phyloP scores from a whole-genome alignment of 2,329 filamentous ascomycete species.

The Ascomycota sp. region DNA sequence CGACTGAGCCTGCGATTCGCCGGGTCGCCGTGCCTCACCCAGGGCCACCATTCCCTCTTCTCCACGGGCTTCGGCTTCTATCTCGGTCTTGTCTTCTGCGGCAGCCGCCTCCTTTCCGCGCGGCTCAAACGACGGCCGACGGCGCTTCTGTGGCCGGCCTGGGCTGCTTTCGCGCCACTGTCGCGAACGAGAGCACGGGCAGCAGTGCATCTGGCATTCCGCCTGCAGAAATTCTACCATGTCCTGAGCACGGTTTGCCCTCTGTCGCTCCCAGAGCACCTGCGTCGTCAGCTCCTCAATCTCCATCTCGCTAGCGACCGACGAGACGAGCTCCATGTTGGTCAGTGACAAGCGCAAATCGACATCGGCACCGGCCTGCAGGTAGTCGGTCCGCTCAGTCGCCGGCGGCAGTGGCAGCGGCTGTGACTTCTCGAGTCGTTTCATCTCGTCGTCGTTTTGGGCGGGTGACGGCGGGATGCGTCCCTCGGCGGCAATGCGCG shows the following conservation, averaged over 20 bases:
- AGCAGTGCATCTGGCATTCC: slow-evolving; percentile 50
- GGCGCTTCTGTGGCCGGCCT: slow-evolving; percentile 5
- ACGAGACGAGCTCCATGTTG: slow-evolving; percentile 30
- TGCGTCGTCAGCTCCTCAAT: slow-evolving; percentile 33
- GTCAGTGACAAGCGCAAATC: slow-evolving; percentile 25
- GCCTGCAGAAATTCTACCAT: slow-evolving; percentile 57
- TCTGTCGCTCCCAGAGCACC: slow-evolving; percentile 37
- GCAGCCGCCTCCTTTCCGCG: neutral
- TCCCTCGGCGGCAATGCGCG: slow-evolving; percentile 52
- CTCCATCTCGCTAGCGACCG: slow-evolving; percentile 33
- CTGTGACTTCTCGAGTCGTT: slow-evolving; percentile 32
- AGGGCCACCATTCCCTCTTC: slow-evolving; percentile 1
- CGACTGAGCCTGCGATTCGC: too few relatives aligned
- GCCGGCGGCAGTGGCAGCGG: slow-evolving; percentile 12
- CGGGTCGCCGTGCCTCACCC: neutral
- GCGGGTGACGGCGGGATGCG: slow-evolving; percentile 40
- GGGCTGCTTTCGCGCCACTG: slow-evolving; percentile 3
- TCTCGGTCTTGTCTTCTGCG: neutral
- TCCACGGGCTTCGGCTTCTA: neutral
- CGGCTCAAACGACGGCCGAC: slow-evolving; percentile 4
- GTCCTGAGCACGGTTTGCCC: slow-evolving; percentile 49
- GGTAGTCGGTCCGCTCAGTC: slow-evolving; percentile 6
- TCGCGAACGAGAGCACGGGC: slow-evolving; percentile 30
- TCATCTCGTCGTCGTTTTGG: slow-evolving; percentile 39
- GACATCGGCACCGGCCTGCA: slow-evolving; percentile 11